Base-by-base conservation (phyloP, 2,329 filamentous ascomycete species). In the Monosporascus sp. region DNA sequence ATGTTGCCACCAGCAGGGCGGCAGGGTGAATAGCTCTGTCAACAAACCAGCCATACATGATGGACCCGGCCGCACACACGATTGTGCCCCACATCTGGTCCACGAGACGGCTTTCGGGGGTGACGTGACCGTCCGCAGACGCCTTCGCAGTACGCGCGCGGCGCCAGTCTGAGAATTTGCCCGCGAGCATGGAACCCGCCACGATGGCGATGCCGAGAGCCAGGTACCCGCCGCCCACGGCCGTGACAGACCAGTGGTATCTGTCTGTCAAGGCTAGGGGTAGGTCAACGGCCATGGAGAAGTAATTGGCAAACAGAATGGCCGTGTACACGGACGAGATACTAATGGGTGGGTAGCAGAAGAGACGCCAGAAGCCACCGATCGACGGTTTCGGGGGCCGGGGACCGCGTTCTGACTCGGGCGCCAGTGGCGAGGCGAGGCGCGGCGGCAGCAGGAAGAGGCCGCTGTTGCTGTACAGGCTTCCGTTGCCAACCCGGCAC, bases 21-120 rank as follows among this genome's bases (percentile, higher is more conserved):
- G 65, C 56, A 31, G 66, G 62, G 54, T 71, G 69, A 1, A 67
- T 50, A 3, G 53, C 53, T 25, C 60, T 52, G 46, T 64, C 53
- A 7, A 68, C 64, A 43, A 70, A 72, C 72, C 72, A 76, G 20
- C 73, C 73, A 54, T 68, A 75, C 68, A 74, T 70, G 37, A 67
- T 52, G 15, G 70, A 68, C 0, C 72, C 73, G 1, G 61, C 66
- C 1, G 68, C 66, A 11, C 67, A 70, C 17, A 73, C 52, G 7
- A 73, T n/a, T 6, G 72, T 70, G 1, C 72, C 73, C 53, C 65
- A 66, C 27, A 74, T 68, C 47, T 75, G 73, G 22, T 71, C 69
- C 2, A 63, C 61, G 27, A 76, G 63, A 37, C 73, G 66, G 38
- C 62, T 66, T 52, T 75, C 73, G 25, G 25, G 25, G 6, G 25